phyloP scores from a whole-genome alignment of 2,329 filamentous ascomycete species.

The Xylariales sp. region DNA sequence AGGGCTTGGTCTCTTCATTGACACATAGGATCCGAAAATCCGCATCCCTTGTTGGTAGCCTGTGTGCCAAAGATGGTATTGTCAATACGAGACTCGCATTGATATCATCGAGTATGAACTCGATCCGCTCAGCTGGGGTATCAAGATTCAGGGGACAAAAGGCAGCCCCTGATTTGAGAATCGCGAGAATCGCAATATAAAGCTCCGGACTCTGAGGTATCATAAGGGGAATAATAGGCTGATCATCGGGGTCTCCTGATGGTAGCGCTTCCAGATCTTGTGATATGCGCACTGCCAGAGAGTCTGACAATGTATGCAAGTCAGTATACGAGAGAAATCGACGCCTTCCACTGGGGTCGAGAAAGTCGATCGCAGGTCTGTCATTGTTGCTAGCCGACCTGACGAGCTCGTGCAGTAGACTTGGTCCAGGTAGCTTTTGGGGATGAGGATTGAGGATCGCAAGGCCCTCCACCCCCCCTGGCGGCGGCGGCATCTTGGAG shows the following conservation, averaged over 20 bases:
- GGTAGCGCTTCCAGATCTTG: constrained; percentile 21
- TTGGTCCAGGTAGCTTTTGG: constrained; percentile 35
- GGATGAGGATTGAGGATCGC: constrained; percentile 45
- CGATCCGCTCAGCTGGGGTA: constrained; percentile 68
- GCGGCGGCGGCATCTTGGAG: neutral
- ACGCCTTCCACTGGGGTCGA: constrained; percentile 16
- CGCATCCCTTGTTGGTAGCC: constrained; percentile 28
- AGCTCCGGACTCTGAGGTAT: constrained; percentile 72
- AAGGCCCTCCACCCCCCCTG: constrained; percentile 17
- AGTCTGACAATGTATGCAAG: constrained; percentile 54
- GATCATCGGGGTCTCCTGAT: constrained; percentile 13
- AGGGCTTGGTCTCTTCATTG: neutral
- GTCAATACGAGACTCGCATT: constrained; percentile 65
- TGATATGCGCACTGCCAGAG: constrained; percentile 49
- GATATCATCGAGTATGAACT: constrained; percentile 78
- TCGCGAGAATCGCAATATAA: constrained; percentile 72
- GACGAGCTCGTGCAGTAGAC: constrained; percentile 34
- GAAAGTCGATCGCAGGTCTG: constrained; percentile 10
- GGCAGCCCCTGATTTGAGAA: constrained; percentile 75
- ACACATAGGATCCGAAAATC: neutral
- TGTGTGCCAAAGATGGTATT: constrained; percentile 40
- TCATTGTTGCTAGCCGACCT: neutral
- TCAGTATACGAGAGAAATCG: constrained; percentile 54
- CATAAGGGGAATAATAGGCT: constrained; percentile 66
- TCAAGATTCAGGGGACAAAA: constrained; percentile 84